Evolutionary conservation across 768 basidiomycete species (phyloP).

Genomic region (Tephrocybe sp.): DNA sequence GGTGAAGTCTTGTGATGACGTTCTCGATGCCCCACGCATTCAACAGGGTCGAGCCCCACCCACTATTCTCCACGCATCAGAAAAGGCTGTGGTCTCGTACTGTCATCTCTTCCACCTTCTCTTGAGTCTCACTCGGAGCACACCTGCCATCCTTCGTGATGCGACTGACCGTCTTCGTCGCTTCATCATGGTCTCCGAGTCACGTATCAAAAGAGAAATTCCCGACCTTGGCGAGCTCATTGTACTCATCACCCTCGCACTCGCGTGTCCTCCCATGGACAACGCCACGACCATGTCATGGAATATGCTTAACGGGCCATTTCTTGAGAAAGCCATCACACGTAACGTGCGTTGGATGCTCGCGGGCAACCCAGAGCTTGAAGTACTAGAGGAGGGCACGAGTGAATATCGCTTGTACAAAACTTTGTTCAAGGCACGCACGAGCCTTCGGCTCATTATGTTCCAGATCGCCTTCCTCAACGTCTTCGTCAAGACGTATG

Average conservation of each 20-base stretch:
- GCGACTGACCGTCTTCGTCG: constrained; percentile 28
- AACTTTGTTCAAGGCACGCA: constrained; percentile 35
- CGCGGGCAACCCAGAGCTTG: constrained; percentile 35
- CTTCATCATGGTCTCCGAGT: constrained; percentile 30
- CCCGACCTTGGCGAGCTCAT: constrained; percentile 43
- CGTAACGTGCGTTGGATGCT: constrained; percentile 44
- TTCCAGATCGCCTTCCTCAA: constrained; percentile 42
- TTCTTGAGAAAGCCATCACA: constrained; percentile 38
- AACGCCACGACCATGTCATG: constrained; percentile 28
- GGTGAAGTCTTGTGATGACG: constrained; percentile 42
- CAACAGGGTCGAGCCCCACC: constrained; percentile 10
- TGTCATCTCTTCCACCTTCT: constrained; percentile 47
- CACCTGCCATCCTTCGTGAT: constrained; percentile 31
- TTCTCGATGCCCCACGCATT: constrained; percentile 10
- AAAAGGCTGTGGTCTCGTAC: constrained; percentile 43
- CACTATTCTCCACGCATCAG: constrained; percentile 34
- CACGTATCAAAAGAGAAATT: constrained; percentile 29
- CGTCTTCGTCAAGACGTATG: constrained; percentile 35
- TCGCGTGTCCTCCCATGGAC: constrained; percentile 27
- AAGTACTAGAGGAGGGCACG: constrained; percentile 30
- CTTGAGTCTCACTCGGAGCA: constrained; percentile 32
- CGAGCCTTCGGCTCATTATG: constrained; percentile 39
- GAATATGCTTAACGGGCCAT: constrained; percentile 30
- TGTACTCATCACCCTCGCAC: constrained; percentile 34
- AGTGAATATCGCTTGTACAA: constrained; percentile 34